These are phyloP conservation scores for Tardiomyces blankii DNA, from an alignment of 1,139 yeast genomes.

Conservation along the genomic window DNA sequence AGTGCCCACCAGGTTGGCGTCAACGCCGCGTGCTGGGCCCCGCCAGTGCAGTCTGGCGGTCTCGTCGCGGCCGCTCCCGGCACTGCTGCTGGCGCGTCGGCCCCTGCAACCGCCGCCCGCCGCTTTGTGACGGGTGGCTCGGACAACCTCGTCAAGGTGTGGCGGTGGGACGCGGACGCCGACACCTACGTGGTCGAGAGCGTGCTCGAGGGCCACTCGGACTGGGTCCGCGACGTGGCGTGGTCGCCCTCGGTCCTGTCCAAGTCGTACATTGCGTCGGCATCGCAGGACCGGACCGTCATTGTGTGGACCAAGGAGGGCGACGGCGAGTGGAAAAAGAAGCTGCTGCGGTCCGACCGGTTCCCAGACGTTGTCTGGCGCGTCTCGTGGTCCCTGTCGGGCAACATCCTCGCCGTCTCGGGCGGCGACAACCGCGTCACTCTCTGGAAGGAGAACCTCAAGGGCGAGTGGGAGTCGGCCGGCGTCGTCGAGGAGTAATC, in stretches of 20 bases:
- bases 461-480: conserved; percentile 94
- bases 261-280: conserved; percentile 91
- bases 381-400: conserved; percentile 94
- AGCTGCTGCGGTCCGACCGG: conserved; percentile 56
- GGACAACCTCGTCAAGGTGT: conserved; percentile 84
- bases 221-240: conserved; percentile 98
- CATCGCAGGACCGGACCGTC: conserved; percentile 93
- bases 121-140: conserved; percentile 93
- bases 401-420: conserved; percentile 87
- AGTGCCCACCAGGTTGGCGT: conserved; percentile 91
- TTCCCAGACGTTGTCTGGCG: conserved; percentile 98
- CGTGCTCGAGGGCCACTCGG: conserved; percentile 78
- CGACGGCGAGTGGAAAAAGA: conserved; percentile 67
- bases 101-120: conserved; percentile 33
- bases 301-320: conserved; percentile 84
- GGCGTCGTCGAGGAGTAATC: conserved; percentile 77
- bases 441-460: conserved; percentile 89
- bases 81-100: conserved; percentile 25
- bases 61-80: conserved; percentile 18
- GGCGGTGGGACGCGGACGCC: conserved; percentile 56
- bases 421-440: conserved; percentile 96
- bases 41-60: conserved; percentile 36
- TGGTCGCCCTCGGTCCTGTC: conserved; percentile 92
- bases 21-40: conserved; percentile 95
- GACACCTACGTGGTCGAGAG: conserved; percentile 64